Conservation (phyloP, 768 basidiomycete genomes). For the Trametes cingulata region DNA sequence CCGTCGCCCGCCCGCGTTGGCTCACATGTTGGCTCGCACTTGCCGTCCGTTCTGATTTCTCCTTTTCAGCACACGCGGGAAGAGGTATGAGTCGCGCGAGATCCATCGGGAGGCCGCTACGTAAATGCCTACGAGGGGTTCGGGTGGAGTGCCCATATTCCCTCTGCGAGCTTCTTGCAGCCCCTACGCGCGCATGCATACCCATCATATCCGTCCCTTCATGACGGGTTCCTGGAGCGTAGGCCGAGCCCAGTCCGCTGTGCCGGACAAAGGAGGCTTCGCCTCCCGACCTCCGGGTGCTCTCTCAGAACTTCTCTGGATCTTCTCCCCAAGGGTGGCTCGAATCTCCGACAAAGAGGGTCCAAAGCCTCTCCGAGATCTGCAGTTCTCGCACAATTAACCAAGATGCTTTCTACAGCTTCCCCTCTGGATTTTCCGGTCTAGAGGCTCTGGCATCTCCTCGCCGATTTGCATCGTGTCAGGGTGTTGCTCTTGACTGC, state of each 20-base stretch:
- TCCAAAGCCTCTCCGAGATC: conserved; percentile 32
- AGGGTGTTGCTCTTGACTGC: conserved; percentile 13
- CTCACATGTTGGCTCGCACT: conserved; percentile 13
- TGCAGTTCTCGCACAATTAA: conserved; percentile 15
- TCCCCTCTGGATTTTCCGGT: conserved; percentile 19
- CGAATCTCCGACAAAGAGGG: conserved; percentile 31
- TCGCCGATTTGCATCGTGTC: conserved; percentile 20
- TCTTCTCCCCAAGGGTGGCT: conserved; percentile 13
- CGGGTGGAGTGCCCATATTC: conserved; percentile 15
- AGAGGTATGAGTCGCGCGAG: background rate
- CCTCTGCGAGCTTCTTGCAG: conserved; percentile 14
- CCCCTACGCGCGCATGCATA: conserved; percentile 15
- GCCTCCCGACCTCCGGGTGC: conserved; percentile 15
- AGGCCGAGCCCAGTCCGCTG: conserved; percentile 21
- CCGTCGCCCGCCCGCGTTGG: background rate
- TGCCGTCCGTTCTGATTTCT: conserved; percentile 9
- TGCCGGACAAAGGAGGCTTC: conserved; percentile 19
- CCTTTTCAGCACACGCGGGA: conserved; percentile 8
- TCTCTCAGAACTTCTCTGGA: conserved; percentile 25
- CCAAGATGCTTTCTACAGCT: conserved; percentile 7
- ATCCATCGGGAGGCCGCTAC: conserved; percentile 11
- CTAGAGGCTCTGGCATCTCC: conserved; percentile 9
- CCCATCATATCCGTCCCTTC: conserved; percentile 17
- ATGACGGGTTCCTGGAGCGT: conserved; percentile 24
- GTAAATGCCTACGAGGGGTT: conserved; percentile 13